Evolutionary conservation across 768 basidiomycete genomes (phyloP), one percentile per base, ranked within the genome.

Genomic region (Boletus vermiculosoides): DNA sequence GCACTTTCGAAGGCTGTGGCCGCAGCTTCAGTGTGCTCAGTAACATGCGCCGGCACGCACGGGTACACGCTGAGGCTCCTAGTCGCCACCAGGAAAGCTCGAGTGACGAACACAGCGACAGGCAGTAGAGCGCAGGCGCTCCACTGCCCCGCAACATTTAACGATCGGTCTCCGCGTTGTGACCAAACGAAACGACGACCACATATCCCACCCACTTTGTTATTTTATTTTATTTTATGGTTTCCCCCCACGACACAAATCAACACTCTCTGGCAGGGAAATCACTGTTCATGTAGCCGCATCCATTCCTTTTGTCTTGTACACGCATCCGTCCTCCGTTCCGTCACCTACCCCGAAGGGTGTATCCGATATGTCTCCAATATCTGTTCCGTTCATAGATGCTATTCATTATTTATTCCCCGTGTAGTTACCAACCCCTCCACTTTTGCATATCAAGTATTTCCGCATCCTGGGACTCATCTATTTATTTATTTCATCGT

Each of bases 11-110:
- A 60, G 82, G 82, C 56, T 92, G 90, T 73, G 86, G 87, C 8
- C 86, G 90, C 44, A 84, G 86, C 68, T 92, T 92, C 73, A 90
- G 88, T 66, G 90, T 92, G 49, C 83, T 91, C 67, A 91, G 88
- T 72, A 92, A 92, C 76, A 92, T 92, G 90, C 86, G 90, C 59
- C 80, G 90, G 55, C 90, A 92, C 70, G 84, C 89, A 57, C 85
- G 90, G 54, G 85, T 88, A 13, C 90, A 92, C 66, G 76, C 72
- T 28, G 77, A 73, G 39, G 57, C 57, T 44, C 52, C 54, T 3
- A 63, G 50, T 50, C 70, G 68, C 55, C 73, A 74, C 47, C 71
- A 72, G 53, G 80, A 80, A 50, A 63, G 68, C 22, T 76, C 74
- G 20, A 77, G 75, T 56, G 80, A 80, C 51, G 83, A 83, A 46